A percentile compares a stretch with the other conserved stretches of the same genome.
phyloP scores from a whole-genome alignment of 306 rosid genomes.

The Senna siamea region DNA sequence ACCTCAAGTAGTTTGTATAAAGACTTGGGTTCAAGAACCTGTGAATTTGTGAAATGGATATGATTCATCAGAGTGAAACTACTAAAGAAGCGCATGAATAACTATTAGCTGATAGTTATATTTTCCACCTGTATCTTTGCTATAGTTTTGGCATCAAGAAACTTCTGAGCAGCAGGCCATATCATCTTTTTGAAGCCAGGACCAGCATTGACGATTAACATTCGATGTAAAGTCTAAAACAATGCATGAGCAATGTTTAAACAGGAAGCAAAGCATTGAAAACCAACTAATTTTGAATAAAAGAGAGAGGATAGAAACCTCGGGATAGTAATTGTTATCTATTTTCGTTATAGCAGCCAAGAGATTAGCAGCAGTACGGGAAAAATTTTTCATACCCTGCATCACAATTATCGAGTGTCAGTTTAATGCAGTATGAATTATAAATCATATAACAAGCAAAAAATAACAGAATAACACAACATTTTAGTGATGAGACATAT shows the following conservation, averaged over 20 bases:
- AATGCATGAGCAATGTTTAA: constrained; percentile 20
- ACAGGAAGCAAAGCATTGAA: constrained; percentile 1
- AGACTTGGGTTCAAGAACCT: constrained; percentile 86
- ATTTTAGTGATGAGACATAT: constrained; percentile 10
- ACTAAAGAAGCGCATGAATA: constrained; percentile 25
- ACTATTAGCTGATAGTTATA: constrained; percentile 27
- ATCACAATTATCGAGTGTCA: constrained; percentile 38
- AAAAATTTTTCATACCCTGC: constrained; percentile 95
- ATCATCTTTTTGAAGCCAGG: constrained; percentile 92
- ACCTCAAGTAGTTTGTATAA: constrained; percentile 71
- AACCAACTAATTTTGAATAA: constrained; percentile 22
- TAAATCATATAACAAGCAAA: constrained; percentile 15
- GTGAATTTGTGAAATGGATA: constrained; percentile 38
- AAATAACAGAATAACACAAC: constrained; percentile 3
- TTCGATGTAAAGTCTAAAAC: constrained; percentile 83
- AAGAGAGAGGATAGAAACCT: constrained; percentile 57
- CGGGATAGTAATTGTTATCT: constrained; percentile 89
- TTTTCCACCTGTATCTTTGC: constrained; percentile 84
- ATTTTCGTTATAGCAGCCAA: constrained; percentile 79
- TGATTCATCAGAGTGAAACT: constrained; percentile 34
- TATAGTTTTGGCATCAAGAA: constrained; percentile 82
- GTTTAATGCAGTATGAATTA: constrained; percentile 14
- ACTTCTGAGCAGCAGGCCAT: constrained; percentile 96
- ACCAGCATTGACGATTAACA: constrained; percentile 96
- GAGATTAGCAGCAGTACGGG: constrained; percentile 79